These are phyloP conservation scores for Candida tammaniensis DNA, from an alignment of 805 yeast genomes.

Conservation along the genomic window DNA sequence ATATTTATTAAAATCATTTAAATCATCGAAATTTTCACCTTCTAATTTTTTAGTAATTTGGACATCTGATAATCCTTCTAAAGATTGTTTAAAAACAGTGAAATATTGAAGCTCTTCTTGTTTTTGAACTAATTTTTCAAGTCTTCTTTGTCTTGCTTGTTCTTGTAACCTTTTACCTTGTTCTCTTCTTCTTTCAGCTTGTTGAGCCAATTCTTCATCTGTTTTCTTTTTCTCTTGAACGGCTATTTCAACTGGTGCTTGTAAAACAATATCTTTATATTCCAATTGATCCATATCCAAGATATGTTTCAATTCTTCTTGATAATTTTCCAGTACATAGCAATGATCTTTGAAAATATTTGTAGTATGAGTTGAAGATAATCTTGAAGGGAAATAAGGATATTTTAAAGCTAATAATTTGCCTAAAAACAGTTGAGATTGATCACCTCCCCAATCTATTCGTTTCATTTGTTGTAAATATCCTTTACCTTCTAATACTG, in stretches of 20 bases:
- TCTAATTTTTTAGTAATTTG: slow-evolving; percentile 55
- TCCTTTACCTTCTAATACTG: slow-evolving; percentile 72
- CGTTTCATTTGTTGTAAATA: slow-evolving; percentile 67
- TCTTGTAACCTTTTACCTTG: slow-evolving; percentile 88
- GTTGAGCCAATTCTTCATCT: slow-evolving; percentile 75
- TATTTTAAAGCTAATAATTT: slow-evolving; percentile 73
- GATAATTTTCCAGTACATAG: slow-evolving; percentile 69
- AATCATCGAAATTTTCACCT: slow-evolving; percentile 76
- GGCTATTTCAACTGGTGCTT: slow-evolving; percentile 69
- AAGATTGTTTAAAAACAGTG: slow-evolving; percentile 50
- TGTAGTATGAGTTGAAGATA: slow-evolving; percentile 62
- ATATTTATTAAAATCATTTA: slow-evolving; percentile 67
- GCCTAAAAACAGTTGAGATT: slow-evolving; percentile 60
- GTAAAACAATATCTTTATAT: slow-evolving; percentile 69
- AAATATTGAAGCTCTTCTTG: slow-evolving; percentile 79
- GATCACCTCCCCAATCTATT: slow-evolving; percentile 89
- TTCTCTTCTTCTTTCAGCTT: slow-evolving; percentile 77
- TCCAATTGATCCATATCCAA: slow-evolving; percentile 65
- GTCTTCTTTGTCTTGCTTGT: slow-evolving; percentile 82
- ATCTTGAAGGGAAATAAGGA: slow-evolving; percentile 83
- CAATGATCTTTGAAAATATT: slow-evolving; percentile 72
- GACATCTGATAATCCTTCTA: slow-evolving; percentile 45
- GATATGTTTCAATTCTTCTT: slow-evolving; percentile 53
- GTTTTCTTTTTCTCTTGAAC: slow-evolving; percentile 68
- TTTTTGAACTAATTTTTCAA: slow-evolving; percentile 75